Evolutionary conservation across 163 green algal genomes (phyloP).

Genomic region (Chloroidium sp.): DNA sequence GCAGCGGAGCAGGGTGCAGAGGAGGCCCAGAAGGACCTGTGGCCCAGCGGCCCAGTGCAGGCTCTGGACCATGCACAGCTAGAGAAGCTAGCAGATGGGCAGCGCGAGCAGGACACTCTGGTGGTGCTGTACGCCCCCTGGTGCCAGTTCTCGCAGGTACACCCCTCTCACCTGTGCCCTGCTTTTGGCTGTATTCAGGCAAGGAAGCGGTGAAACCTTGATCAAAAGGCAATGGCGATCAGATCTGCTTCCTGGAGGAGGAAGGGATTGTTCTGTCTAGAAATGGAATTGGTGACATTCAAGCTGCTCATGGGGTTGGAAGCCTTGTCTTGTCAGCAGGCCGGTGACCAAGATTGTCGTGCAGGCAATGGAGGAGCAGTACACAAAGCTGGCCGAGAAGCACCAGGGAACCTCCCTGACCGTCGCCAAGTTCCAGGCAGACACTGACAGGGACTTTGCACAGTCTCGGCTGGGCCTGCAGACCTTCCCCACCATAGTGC

Average conservation of each 20-base stretch:
- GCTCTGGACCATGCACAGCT: slow-evolving; percentile 50
- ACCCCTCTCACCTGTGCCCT: background rate
- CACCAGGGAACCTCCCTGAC: slow-evolving; percentile 47
- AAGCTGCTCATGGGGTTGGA: background rate
- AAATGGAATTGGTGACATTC: no score
- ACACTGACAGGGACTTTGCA: slow-evolving; percentile 81
- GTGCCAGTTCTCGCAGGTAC: slow-evolving; percentile 92
- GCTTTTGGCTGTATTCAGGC: no score
- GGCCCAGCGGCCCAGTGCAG: slow-evolving; percentile 26
- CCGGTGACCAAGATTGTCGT: background rate
- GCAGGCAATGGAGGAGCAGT: slow-evolving; percentile 66
- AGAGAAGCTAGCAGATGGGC: slow-evolving; percentile 36
- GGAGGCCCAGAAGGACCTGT: slow-evolving; percentile 61
- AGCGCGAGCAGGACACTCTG: slow-evolving; percentile 67
- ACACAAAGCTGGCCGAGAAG: slow-evolving; percentile 54
- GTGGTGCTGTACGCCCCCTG: slow-evolving; percentile 94
- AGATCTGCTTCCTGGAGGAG: no score
- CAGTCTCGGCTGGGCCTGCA: slow-evolving; percentile 66
- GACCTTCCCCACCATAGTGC: slow-evolving; percentile 89
- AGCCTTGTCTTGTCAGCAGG: background rate
- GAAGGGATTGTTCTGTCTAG: no score
- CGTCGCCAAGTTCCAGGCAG: slow-evolving; percentile 85
- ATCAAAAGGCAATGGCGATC: no score
- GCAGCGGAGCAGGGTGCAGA: slow-evolving; percentile 16
- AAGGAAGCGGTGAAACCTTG: no score